Evolutionary conservation across 371 early-diverging fungal species (phyloP).

Genomic region (Mucor piriformis): DNA sequence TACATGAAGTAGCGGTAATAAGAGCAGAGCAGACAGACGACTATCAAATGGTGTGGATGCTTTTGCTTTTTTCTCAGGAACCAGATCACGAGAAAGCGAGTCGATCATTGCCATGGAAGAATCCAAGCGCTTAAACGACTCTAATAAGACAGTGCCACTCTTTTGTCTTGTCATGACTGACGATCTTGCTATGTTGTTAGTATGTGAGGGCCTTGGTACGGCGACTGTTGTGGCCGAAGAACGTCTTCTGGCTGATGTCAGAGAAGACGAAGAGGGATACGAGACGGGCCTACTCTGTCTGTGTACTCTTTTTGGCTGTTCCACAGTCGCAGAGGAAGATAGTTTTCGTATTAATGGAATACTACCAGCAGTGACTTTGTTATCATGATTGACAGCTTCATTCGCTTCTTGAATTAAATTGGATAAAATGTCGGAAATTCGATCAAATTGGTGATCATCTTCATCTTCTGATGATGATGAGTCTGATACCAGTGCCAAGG

Average conservation of each 20-base stretch:
- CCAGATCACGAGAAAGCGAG: constrained; percentile 31
- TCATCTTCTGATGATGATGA: constrained; percentile 7
- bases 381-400: constrained; percentile 25
- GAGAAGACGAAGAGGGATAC: constrained; percentile 10
- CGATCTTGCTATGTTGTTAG: neutral
- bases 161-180: neutral
- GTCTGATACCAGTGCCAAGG: constrained; percentile 11
- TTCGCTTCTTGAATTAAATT: constrained; percentile 33
- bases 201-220: neutral
- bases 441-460: constrained; percentile 24
- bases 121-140: constrained; percentile 31
- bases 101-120: constrained; percentile 29
- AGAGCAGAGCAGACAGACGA: constrained; percentile 17
- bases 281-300: constrained; percentile 11
- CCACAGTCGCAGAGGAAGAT: neutral
- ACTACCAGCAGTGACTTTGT: neutral
- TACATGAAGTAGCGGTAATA: constrained; percentile 29
- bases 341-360: constrained; percentile 18
- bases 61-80: neutral
- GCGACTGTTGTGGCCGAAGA: neutral
- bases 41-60: constrained; percentile 12
- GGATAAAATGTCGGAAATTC: constrained; percentile 33
- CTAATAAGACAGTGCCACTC: constrained; percentile 9
- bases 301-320: neutral
- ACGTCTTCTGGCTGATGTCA: neutral